Evolutionary conservation across 2,329 filamentous ascomycete genomes (phyloP).

Genomic region (Aspergillus costaricaensis): DNA sequence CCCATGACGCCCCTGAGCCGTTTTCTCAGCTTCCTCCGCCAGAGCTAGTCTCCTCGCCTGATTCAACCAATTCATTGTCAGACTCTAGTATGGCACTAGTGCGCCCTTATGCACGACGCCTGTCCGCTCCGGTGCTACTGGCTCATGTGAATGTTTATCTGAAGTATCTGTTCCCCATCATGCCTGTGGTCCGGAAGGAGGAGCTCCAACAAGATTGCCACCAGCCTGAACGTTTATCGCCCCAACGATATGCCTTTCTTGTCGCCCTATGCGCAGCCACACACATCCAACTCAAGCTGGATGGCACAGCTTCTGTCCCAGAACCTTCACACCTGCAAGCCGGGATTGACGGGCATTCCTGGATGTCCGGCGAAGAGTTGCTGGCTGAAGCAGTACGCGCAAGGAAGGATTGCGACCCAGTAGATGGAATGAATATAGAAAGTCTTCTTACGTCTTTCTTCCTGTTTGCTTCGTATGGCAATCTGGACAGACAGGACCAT

Average conservation of each 20-base stretch:
- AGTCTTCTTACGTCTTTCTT: constrained; percentile 72
- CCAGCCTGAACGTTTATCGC: constrained; percentile 56
- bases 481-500: constrained; percentile 70
- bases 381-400: constrained; percentile 63
- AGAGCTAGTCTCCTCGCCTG: constrained; percentile 38
- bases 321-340: constrained; percentile 37
- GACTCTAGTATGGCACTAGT: constrained; percentile 27
- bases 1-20: constrained; percentile 29
- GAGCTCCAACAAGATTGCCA: constrained; percentile 39
- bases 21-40: constrained; percentile 32
- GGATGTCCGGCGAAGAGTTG: constrained; percentile 66
- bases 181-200: constrained; percentile 44
- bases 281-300: constrained; percentile 47
- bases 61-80: constrained; percentile 34
- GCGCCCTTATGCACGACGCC: constrained; percentile 25
- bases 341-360: constrained; percentile 58
- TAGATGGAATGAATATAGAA: constrained; percentile 44
- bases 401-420: constrained; percentile 42
- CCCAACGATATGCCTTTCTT: constrained; percentile 44
- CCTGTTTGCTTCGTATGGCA: constrained; percentile 71
- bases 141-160: constrained; percentile 45
- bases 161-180: constrained; percentile 47
- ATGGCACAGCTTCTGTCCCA: constrained; percentile 30
- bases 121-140: constrained; percentile 38
- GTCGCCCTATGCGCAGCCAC: constrained; percentile 47